Evolutionary conservation across 331 rosid species (phyloP).

Genomic region (Quercus tomentella): DNA sequence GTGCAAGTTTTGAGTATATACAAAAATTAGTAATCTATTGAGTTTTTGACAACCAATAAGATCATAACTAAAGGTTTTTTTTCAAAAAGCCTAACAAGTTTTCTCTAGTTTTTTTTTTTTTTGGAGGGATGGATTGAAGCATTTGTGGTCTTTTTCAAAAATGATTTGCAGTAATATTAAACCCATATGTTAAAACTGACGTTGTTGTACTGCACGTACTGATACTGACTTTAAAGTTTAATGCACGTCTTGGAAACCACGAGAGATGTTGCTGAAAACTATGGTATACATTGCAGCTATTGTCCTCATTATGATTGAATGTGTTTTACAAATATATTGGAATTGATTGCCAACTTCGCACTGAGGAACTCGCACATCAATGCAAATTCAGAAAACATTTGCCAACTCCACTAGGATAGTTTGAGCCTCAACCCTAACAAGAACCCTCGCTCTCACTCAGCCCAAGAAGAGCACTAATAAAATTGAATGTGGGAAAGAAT

Average conservation of each 20-base stretch:
- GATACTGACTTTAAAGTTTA: conserved; percentile 1
- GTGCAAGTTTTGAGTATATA: too few species aligned
- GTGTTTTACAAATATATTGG: conserved; percentile 56
- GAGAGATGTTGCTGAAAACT: neutral
- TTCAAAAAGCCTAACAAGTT: too few species aligned
- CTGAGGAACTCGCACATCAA: conserved; percentile 82
- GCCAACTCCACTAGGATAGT: conserved; percentile 25
- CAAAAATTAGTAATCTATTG: too few species aligned
- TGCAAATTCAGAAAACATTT: conserved; percentile 84
- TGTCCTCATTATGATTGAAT: conserved; percentile 26
- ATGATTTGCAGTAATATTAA: neutral
- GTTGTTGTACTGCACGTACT: neutral
- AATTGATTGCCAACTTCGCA: conserved; percentile 94
- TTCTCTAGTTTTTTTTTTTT: too few species aligned
- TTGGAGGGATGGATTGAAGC: too few species aligned
- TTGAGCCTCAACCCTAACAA: neutral
- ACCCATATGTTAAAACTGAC: neutral
- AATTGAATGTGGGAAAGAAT: too few species aligned
- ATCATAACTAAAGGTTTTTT: too few species aligned
- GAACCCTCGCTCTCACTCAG: neutral
- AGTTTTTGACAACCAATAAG: too few species aligned
- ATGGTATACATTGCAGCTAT: conserved; percentile 1
- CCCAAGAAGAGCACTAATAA: neutral
- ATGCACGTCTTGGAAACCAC: neutral
- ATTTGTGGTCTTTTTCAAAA: neutral